Base-by-base conservation (phyloP, 75 land plant species). In the Selaginella tamariscina region DNA sequence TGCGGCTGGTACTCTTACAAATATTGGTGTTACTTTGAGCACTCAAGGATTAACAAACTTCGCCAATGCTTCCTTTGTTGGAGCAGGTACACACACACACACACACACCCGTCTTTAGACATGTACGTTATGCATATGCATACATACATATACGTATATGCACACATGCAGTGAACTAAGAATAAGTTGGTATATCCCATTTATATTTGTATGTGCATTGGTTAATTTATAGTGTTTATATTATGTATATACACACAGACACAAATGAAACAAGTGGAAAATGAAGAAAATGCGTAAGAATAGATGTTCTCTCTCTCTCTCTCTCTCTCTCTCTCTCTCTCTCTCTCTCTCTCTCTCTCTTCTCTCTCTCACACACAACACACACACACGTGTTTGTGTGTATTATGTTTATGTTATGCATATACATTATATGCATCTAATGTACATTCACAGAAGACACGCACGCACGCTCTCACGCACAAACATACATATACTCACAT, bases 31-130 rank as follows among this genome's bases (percentile, higher is more conserved):
- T 32, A 80, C 84, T 5, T 80, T 86, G 0, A 57, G 54, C 30
- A 78, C 75, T 65, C 95, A 93, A 70, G 95, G 95, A 64, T 75
- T 68, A 57, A 73, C 77, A 57, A 32, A 74, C 23, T 27, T 89
- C 59, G 87, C 98, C 65, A 85, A 75, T 70, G 81, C 82, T 28
- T 83, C 91, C 0, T 89, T 78, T 68, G 59, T 93, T 32, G 88
- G 90, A 56, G 86, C 95, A 68, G 95, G 98, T 93, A 76, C 54
- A 73, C 60, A 39, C 21, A 29, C 1, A 27, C 24, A 31, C 32
- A 33, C 59, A 30, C 72, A 18, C 28, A 29, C 0, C 24, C 24
- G 11, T 32, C 44, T 27, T 23, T 66, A 31, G 56, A 27, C 27
- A 20, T 21, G 28, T 68, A 32, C 28, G 22, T 30, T n/a, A 55